phyloP scores from a whole-genome alignment of 805 yeast species.

The Zygosaccharomyces rouxii region DNA sequence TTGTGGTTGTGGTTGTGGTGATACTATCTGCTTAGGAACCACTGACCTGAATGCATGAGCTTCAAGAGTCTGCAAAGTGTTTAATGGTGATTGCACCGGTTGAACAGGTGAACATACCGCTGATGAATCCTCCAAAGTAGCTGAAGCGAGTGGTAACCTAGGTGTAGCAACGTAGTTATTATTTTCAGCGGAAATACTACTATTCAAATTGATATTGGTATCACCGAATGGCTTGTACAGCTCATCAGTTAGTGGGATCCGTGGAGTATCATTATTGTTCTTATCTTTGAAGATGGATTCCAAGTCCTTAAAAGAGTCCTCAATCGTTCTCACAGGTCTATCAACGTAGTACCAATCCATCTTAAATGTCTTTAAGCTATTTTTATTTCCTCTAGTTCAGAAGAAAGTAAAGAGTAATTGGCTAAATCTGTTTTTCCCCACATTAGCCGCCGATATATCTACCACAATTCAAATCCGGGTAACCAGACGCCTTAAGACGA shows the following conservation, averaged over 20 bases:
- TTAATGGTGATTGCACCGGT: not conserved
- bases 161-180: not conserved
- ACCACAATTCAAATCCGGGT: not conserved
- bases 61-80: not conserved
- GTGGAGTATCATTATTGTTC: not conserved
- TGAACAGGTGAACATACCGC: not conserved
- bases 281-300: conserved; percentile 7
- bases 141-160: not conserved
- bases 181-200: not conserved
- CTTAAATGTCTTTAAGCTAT: not conserved
- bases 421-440: not conserved
- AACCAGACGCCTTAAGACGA: conserved; percentile 2
- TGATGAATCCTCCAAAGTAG: not conserved
- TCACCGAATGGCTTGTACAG: not conserved
- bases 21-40: not conserved
- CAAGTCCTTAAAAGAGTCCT: conserved; percentile 20
- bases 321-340: conserved; percentile 14
- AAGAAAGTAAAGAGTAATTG: not conserved
- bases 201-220: not conserved
- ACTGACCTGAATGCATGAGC: not conserved
- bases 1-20: not conserved
- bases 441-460: conserved; percentile 12
- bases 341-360: conserved; percentile 1
- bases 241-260: not conserved
- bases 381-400: not conserved